Evolutionary conservation across 352 stramenopile genomes (phyloP).

Genomic region (Thraustochytrium sp.): DNA sequence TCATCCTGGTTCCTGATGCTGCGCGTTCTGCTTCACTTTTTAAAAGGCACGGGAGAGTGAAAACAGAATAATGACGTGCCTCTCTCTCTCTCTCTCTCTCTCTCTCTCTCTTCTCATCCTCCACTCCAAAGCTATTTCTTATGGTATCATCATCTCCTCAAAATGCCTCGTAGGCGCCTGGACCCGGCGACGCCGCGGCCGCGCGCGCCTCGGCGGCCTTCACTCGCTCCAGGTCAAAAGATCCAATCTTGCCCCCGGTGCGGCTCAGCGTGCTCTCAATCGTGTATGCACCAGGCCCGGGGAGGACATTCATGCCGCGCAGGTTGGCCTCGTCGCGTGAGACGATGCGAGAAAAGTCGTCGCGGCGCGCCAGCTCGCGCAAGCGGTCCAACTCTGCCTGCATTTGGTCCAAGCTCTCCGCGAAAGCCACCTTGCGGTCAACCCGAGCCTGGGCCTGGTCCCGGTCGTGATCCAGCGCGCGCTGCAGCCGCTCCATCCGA

Average conservation of each 20-base stretch:
- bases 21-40: too few relatives aligned
- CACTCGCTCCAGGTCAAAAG: background rate
- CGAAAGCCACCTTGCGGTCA: background rate
- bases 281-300: background rate
- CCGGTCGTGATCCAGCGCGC: background rate
- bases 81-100: background rate
- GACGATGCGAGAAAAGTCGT: background rate
- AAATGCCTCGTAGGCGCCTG: background rate
- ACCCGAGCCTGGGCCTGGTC: background rate
- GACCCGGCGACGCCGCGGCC: background rate
- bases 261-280: background rate
- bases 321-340: background rate
- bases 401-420: background rate
- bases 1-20: too few relatives aligned
- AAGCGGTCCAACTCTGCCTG: background rate
- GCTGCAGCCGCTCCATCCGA: background rate
- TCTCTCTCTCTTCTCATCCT: too few relatives aligned
- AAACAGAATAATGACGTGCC: background rate
- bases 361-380: background rate
- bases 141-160: conserved; percentile 3
- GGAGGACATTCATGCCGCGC: background rate
- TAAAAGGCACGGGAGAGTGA: too few relatives aligned
- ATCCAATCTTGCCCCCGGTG: background rate
- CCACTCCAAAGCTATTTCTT: too few relatives aligned
- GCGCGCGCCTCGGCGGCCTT: background rate